A percentile compares a stretch with the other conserved stretches of the same genome.
Conservation (phyloP, 2,329 filamentous ascomycete genomes). For the Penicillium hordei region DNA sequence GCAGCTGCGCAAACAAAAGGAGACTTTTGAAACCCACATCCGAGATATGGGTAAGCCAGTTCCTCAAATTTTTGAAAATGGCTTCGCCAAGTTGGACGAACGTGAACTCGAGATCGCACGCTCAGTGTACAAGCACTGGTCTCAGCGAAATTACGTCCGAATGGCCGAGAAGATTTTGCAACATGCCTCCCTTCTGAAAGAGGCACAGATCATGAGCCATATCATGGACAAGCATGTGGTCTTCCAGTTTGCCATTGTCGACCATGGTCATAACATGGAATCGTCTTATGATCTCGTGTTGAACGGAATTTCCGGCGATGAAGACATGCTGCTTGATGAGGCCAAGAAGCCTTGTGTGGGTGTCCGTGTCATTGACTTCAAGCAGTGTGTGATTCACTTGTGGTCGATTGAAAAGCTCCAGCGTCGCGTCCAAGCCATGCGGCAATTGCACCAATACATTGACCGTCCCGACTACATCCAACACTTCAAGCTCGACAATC, state of each 20-base stretch:
- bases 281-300: constrained; percentile 97
- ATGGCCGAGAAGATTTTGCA: constrained; percentile 93
- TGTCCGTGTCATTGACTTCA: constrained; percentile 87
- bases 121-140: constrained; percentile 71
- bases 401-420: constrained; percentile 95
- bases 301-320: constrained; percentile 83
- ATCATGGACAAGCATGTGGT: constrained; percentile 89
- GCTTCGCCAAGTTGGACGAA: constrained; percentile 60
- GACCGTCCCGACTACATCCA: constrained; percentile 92
- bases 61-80: constrained; percentile 51
- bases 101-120: constrained; percentile 71
- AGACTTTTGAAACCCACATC: constrained; percentile 79
- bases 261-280: constrained; percentile 80
- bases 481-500: constrained; percentile 88
- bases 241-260: constrained; percentile 92
- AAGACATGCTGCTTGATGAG: constrained; percentile 77
- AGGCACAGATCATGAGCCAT: constrained; percentile 97
- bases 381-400: constrained; percentile 77
- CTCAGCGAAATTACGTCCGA: constrained; percentile 78
- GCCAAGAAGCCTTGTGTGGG: constrained; percentile 87
- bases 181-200: constrained; percentile 83
- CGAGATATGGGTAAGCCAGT: constrained; percentile 66
- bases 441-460: constrained; percentile 94
- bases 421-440: constrained; percentile 84
- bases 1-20: constrained; percentile 78